These are phyloP conservation scores for Gremmenia infestans DNA, from an alignment of 2,329 filamentous ascomycete species.

Conservation along the genomic window DNA sequence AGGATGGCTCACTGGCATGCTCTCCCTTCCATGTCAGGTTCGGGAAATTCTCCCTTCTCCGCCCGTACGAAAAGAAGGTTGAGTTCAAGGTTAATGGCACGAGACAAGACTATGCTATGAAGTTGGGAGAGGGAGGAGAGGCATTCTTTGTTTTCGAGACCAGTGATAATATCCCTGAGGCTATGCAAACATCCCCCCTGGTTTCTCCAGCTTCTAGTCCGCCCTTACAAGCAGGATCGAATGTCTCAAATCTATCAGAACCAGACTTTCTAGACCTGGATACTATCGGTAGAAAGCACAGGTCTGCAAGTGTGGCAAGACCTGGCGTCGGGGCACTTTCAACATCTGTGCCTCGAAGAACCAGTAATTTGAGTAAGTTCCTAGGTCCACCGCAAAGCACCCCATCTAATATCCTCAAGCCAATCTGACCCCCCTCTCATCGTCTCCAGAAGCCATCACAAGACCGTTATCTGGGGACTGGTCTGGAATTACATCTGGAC, in stretches of 20 bases:
- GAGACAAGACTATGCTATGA: constrained; percentile 96
- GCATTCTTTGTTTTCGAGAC: constrained; percentile 99
- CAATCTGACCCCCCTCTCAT: constrained; percentile 45
- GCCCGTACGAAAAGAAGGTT: constrained; percentile 97
- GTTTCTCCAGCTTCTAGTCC: constrained; percentile 88
- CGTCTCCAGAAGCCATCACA: constrained; percentile 46
- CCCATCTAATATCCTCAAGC: constrained; percentile 23
- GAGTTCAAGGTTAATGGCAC: constrained; percentile 92
- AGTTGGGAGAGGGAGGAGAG: constrained; percentile 93
- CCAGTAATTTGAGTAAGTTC: constrained; percentile 28
- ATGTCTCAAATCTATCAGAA: constrained; percentile 52
- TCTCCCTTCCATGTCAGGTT: constrained; percentile 98
- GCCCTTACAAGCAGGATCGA: constrained; percentile 46
- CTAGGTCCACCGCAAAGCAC: not conserved
- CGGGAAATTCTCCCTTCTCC: constrained; percentile 93
- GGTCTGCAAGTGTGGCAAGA: constrained; percentile 36
- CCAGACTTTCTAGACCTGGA: constrained; percentile 65
- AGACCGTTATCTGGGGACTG: constrained; percentile 48
- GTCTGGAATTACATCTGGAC: constrained; percentile 35
- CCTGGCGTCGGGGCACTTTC: constrained; percentile 43
- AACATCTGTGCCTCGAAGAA: constrained; percentile 29
- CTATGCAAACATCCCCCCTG: constrained; percentile 88
- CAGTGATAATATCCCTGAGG: constrained; percentile 83
- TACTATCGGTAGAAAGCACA: constrained; percentile 34
- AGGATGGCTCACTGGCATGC: constrained; percentile 83